Evolutionary conservation across 441 rosid genomes (phyloP).

Genomic region (Aquilaria agallochum): DNA sequence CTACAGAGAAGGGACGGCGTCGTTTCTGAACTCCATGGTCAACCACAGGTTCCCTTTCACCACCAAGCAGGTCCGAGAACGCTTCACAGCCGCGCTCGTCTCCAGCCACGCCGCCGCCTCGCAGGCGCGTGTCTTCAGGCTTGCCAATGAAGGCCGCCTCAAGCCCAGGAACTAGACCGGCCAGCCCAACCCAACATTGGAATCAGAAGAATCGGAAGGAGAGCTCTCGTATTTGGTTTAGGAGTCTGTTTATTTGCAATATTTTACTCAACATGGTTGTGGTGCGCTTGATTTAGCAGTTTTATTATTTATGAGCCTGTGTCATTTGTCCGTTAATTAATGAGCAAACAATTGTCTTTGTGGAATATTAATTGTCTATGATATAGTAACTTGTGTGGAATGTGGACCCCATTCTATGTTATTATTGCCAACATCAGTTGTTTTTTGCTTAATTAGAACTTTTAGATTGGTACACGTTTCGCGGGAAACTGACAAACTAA

Average conservation of each 20-base stretch:
- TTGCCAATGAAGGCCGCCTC: slow-evolving; percentile 67
- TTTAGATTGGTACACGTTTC: too few species aligned
- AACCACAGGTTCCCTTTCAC: slow-evolving; percentile 49
- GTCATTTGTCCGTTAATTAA: too few species aligned
- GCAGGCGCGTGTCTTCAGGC: slow-evolving; percentile 63
- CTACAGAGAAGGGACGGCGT: slow-evolving; percentile 68
- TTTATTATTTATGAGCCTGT: not conserved
- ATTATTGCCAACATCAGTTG: too few species aligned
- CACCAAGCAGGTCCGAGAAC: slow-evolving; percentile 51
- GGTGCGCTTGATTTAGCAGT: slow-evolving; percentile 1
- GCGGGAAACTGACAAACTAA: too few species aligned
- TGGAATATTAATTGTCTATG: too few species aligned
- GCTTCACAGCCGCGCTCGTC: slow-evolving; percentile 40
- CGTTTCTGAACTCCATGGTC: slow-evolving; percentile 62
- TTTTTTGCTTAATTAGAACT: too few species aligned
- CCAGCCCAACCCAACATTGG: too few species aligned
- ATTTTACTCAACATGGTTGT: too few species aligned
- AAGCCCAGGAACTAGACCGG: slow-evolving; percentile 29
- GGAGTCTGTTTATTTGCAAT: too few species aligned
- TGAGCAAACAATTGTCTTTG: too few species aligned
- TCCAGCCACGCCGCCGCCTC: slow-evolving; percentile 52
- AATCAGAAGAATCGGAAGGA: not conserved
- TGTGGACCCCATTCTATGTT: too few species aligned
- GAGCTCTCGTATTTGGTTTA: not conserved
- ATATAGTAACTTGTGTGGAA: too few species aligned